These are phyloP conservation scores for Trametes sanguinea DNA, from an alignment of 768 basidiomycete genomes.

Conservation along the genomic window DNA sequence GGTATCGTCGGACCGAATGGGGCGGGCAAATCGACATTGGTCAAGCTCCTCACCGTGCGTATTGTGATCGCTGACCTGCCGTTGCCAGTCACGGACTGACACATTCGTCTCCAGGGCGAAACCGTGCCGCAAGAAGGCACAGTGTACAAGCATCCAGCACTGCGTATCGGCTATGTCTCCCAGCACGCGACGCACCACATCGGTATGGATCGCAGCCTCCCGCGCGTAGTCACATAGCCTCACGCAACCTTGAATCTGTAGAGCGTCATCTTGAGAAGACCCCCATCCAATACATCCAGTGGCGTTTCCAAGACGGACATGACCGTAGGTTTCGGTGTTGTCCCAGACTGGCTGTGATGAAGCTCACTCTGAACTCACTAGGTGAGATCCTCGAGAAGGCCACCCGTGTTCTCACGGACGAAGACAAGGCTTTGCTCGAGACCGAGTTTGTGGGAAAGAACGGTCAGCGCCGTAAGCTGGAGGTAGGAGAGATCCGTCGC, in stretches of 20 bases:
- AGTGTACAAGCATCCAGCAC: slow-evolving; percentile 91
- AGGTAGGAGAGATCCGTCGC: slow-evolving; percentile 50
- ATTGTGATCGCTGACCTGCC: slow-evolving; percentile 1
- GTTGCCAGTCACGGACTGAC: neutral
- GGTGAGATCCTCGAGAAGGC: slow-evolving; percentile 90
- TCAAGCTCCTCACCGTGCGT: slow-evolving; percentile 87
- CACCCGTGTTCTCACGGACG: slow-evolving; percentile 86
- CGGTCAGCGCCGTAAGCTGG: slow-evolving; percentile 87
- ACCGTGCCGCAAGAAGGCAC: slow-evolving; percentile 87
- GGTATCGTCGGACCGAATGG: slow-evolving; percentile 93
- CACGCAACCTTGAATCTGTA: slow-evolving; percentile 33
- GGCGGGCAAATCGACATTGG: slow-evolving; percentile 93
- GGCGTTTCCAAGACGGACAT: slow-evolving; percentile 98
- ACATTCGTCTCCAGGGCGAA: slow-evolving; percentile 63
- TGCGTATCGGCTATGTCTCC: slow-evolving; percentile 95
- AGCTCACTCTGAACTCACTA: slow-evolving; percentile 31
- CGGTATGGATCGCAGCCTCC: slow-evolving; percentile 43
- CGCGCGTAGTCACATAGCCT: slow-evolving; percentile 9
- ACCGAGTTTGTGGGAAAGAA: slow-evolving; percentile 90
- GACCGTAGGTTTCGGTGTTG: slow-evolving; percentile 63
- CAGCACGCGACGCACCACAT: slow-evolving; percentile 99
- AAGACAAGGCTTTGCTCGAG: slow-evolving; percentile 78
- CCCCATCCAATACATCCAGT: slow-evolving; percentile 95
- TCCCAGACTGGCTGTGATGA: no score
- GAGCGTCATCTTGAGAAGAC: slow-evolving; percentile 96